phyloP scores from a whole-genome alignment of 257 asterid species.

The Solanum neorickii region DNA sequence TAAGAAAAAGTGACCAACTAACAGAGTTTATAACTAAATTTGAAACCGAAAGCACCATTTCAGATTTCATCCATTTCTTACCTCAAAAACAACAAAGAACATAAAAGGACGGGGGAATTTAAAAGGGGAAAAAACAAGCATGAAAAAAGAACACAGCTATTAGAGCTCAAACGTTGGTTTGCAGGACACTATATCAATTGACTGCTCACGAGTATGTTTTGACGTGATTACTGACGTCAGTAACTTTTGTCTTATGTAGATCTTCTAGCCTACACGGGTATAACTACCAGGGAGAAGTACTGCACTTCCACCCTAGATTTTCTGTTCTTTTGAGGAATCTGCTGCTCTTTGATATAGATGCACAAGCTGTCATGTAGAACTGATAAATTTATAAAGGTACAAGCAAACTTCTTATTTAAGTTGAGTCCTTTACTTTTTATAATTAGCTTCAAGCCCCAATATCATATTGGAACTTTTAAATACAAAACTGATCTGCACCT shows the following conservation, averaged over 20 bases:
- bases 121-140: background rate
- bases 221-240: background rate
- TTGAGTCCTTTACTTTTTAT: background rate
- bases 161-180: background rate
- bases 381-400: background rate
- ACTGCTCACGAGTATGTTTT: background rate
- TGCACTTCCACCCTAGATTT: background rate
- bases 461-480: background rate
- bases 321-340: background rate
- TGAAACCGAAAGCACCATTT: background rate
- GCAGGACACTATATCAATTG: background rate
- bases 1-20: background rate
- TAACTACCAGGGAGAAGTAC: no score
- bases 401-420: background rate
- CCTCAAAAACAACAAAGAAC: background rate
- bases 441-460: background rate
- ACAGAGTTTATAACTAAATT: background rate
- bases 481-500: background rate
- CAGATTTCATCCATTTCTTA: background rate
- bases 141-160: background rate
- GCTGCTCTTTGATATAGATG: background rate
- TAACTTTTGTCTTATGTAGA: background rate
- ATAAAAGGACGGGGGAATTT: background rate
- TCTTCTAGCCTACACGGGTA: background rate
- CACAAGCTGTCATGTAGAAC: background rate